Percentiles rank a stretch among this genome's conserved stretches.
phyloP scores from a whole-genome alignment of 2,329 filamentous ascomycete genomes.

The Penicillium sp. region DNA sequence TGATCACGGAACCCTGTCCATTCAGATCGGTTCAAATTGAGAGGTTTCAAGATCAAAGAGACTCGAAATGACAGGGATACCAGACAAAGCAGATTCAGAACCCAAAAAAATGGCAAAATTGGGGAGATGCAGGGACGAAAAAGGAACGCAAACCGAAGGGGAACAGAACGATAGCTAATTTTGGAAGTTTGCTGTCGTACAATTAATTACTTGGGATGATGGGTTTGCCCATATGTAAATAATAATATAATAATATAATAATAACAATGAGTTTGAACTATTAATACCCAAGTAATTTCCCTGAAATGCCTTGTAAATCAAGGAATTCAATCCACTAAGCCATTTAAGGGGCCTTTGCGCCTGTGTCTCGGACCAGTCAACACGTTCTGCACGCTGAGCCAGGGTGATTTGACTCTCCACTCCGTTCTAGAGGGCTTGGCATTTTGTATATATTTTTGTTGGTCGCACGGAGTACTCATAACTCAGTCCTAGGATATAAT shows the following conservation, averaged over 20 bases:
- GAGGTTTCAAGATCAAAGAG: not conserved
- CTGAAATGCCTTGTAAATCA: not conserved
- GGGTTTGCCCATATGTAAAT: no score
- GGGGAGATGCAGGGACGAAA: not conserved
- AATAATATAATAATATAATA: no score
- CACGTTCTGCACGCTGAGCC: not conserved
- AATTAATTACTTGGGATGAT: not conserved
- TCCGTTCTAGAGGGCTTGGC: constrained; percentile 10
- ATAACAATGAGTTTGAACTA: not conserved
- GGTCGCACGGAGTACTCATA: not conserved
- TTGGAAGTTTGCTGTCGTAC: constrained; percentile 7
- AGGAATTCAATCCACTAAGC: not conserved
- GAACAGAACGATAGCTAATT: constrained; percentile 3
- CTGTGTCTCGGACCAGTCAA: constrained; percentile 6
- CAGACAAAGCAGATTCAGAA: not conserved
- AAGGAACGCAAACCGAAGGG: not conserved
- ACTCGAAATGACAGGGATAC: constrained; percentile 1
- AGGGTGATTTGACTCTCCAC: constrained; percentile 5
- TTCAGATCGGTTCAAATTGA: constrained; percentile 17
- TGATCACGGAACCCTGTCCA: constrained; percentile 9
- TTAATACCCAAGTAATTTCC: not conserved
- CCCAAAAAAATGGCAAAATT: not conserved
- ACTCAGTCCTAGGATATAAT: no score
- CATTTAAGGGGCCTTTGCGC: not conserved
- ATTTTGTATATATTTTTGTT: not conserved